A percentile compares a stretch with the other conserved stretches of the same genome.
phyloP scores from a whole-genome alignment of 208 protist genomes.

The Herpetomonas muscarum region DNA sequence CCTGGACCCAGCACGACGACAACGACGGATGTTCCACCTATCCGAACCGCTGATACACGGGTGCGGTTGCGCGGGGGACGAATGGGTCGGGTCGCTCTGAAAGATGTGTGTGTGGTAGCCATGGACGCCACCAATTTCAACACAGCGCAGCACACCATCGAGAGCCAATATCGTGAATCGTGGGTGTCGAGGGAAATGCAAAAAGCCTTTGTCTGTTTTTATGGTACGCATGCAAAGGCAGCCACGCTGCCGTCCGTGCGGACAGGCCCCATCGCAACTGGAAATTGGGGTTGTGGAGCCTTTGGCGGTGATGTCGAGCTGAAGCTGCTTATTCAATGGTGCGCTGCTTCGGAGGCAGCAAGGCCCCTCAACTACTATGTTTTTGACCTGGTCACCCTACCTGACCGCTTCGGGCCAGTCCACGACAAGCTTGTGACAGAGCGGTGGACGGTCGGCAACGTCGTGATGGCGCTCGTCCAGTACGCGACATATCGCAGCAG shows the following conservation, averaged over 20 bases:
- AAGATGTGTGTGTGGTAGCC: slow-evolving; percentile 45
- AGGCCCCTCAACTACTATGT: slow-evolving; percentile 47
- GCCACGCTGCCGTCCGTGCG: slow-evolving; percentile 15
- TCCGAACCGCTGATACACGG: no score
- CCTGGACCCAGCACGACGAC: background rate
- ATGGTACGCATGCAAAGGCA: slow-evolving; percentile 12
- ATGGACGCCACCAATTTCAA: slow-evolving; percentile 73
- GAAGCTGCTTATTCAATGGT: slow-evolving; percentile 85
- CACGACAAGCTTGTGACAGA: slow-evolving; percentile 23
- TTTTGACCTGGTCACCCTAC: slow-evolving; percentile 25
- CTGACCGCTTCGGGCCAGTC: slow-evolving; percentile 22
- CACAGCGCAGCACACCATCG: background rate
- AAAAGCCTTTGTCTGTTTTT: slow-evolving; percentile 82
- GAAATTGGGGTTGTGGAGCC: slow-evolving; percentile 91
- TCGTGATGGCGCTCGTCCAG: slow-evolving; percentile 20
- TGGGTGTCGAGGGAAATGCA: slow-evolving; percentile 67
- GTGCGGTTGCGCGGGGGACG: background rate
- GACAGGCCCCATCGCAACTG: slow-evolving; percentile 54
- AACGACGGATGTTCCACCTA: no score
- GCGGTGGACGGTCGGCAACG: slow-evolving; percentile 37
- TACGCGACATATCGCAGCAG: slow-evolving; percentile 8
- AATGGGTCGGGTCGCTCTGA: slow-evolving; percentile 16
- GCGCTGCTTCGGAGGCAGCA: slow-evolving; percentile 58
- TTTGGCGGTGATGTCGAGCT: slow-evolving; percentile 81
- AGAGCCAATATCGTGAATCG: slow-evolving; percentile 39